phyloP scores from a whole-genome alignment of 768 basidiomycete genomes.

The Suillus subluteus region DNA sequence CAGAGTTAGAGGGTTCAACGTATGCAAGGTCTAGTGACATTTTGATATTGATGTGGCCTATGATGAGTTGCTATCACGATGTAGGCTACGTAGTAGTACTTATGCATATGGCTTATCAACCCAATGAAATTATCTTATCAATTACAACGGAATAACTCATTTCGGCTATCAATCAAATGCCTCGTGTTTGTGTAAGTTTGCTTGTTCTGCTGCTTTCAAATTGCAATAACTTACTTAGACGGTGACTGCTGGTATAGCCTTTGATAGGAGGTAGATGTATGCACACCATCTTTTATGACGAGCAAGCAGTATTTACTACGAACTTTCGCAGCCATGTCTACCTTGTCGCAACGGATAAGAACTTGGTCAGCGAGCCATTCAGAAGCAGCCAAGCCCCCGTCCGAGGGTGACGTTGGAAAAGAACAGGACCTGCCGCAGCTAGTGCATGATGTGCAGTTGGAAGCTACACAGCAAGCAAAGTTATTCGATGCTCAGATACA shows the following conservation, averaged over 20 bases:
- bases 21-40: not conserved
- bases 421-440: conserved; percentile 7
- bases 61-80: not conserved
- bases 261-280: not conserved
- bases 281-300: not conserved
- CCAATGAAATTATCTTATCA: not conserved
- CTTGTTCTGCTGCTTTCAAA: no score
- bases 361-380: conserved; percentile 26
- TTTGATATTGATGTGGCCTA: not conserved
- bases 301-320: not conserved
- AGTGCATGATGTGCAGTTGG: conserved; percentile 21
- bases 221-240: not conserved
- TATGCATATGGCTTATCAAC: not conserved
- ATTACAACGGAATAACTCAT: not conserved
- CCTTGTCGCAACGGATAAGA: conserved; percentile 37
- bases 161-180: not conserved
- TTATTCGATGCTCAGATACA: conserved; percentile 30
- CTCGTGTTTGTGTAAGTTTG: not conserved
- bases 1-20: conserved; percentile 30
- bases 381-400: conserved; percentile 12
- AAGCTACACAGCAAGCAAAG: conserved; percentile 29
- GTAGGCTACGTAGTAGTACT: not conserved
- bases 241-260: not conserved
- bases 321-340: conserved; percentile 4
- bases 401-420: conserved; percentile 9